Evolutionary conservation across 805 yeast species (phyloP), one percentile per base, ranked within the genome.

Genomic region (Torulaspora indica): DNA sequence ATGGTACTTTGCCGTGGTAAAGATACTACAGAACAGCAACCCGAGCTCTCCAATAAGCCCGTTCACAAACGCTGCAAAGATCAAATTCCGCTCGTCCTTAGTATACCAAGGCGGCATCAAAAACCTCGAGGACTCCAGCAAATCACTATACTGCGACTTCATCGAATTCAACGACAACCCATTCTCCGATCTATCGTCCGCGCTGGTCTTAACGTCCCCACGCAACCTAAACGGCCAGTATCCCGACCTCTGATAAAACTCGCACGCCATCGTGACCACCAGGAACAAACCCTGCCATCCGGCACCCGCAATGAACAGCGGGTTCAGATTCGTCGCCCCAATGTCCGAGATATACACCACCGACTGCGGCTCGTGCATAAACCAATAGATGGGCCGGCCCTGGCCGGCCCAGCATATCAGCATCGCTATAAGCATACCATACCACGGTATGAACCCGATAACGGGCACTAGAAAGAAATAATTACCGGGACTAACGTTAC

Each of bases 351-450:
- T 78, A 65, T 84, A 91, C 2, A 87, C 81, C 30, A 81, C 76
- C 28, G 66, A 56, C 51, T 72, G 78, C 17, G 18, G 33, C 5
- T 31, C 17, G 3, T 67, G 66, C 72, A 79, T 75, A 51, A 79
- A 80, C 43, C 70, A 61, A 58, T 85, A 84, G 9, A 75, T 69
- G 0, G 95, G 95, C 36, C 76, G 76, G 1, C 96, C 96, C 58
- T 86, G 87, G 3, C 71, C 74, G 2, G 84, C 77, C 97, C 97
- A 90, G 52, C 81, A 76, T 2, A 74, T 63, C 51, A 90, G 59
- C 76, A 91, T 69, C 4, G 95, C 86, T 4, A 83, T 80, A 8
- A 90, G 75, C 96, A 88, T 86, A 3, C 85, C 95, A 79, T 89
- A 85, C 97, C 97, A 90, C 12, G 80, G 82, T 1, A 80, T 63